Conservation (phyloP, 495 filamentous ascomycete species). For the Trichocladium uniseriatum region DNA sequence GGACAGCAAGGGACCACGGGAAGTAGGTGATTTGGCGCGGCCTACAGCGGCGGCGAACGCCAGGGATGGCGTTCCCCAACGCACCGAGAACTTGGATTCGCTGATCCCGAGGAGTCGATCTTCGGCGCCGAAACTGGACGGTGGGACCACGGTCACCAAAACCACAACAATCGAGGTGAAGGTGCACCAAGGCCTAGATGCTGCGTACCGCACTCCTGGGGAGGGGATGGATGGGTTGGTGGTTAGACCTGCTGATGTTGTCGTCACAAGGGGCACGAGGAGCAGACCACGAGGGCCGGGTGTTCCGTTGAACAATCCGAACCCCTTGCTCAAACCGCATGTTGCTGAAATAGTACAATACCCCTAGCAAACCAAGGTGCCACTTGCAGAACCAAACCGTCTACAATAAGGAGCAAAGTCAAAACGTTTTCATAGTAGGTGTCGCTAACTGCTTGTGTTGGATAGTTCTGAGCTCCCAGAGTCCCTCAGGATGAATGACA, state of each 20-base stretch:
- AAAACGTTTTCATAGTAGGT: no score
- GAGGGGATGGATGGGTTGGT: neutral
- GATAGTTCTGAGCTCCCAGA: no score
- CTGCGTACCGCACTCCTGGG: no score
- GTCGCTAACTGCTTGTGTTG: no score
- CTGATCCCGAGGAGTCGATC: slow-evolving; percentile 13
- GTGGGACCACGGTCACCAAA: slow-evolving; percentile 14
- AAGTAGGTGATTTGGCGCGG: no score
- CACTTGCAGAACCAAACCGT: no score
- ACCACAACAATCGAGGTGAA: slow-evolving; percentile 24
- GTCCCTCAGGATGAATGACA: no score
- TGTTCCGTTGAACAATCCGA: no score
- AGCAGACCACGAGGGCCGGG: slow-evolving; percentile 39
- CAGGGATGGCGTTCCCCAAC: neutral
- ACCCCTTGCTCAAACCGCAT: no score
- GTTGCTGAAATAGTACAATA: no score
- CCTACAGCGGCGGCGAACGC: neutral
- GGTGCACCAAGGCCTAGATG: neutral
- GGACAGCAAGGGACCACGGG: neutral
- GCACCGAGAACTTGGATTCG: slow-evolving; percentile 19
- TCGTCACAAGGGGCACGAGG: slow-evolving; percentile 19
- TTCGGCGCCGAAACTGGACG: neutral
- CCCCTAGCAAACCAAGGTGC: no score
- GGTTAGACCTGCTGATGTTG: neutral
- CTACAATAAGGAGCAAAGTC: no score